Conservation (phyloP, 805 yeast genomes). For the Saccharomycopsis sp. region DNA sequence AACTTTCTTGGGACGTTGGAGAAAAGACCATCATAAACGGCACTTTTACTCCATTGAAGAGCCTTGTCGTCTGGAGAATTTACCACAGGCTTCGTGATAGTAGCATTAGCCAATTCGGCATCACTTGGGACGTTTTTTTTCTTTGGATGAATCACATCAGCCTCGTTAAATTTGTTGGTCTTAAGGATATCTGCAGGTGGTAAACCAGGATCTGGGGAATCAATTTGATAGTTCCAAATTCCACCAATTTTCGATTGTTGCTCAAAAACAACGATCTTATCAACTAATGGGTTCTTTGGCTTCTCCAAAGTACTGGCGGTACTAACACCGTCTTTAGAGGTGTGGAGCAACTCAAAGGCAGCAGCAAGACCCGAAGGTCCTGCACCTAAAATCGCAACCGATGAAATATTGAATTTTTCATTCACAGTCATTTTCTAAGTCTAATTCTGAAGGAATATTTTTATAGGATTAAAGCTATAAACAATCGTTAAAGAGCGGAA, state of each 20-base stretch:
- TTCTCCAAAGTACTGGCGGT: slow-evolving; percentile 17
- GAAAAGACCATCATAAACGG: slow-evolving; percentile 33
- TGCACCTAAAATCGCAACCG: slow-evolving; percentile 30
- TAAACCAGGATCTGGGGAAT: slow-evolving; percentile 22
- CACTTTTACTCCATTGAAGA: slow-evolving; percentile 34
- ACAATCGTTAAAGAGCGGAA: too few species aligned
- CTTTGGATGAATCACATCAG: slow-evolving; percentile 26
- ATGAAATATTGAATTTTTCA: slow-evolving; percentile 16
- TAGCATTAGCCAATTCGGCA: slow-evolving; percentile 23
- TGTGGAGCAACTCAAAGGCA: slow-evolving; percentile 28
- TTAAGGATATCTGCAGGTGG: slow-evolving; percentile 31
- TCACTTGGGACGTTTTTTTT: slow-evolving; percentile 15
- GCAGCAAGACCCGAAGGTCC: slow-evolving; percentile 30
- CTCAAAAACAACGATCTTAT: slow-evolving; percentile 32
- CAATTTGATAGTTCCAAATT: slow-evolving; percentile 30
- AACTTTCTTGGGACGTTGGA: slow-evolving; percentile 35
- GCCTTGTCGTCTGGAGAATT: not conserved
- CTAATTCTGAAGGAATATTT: not conserved
- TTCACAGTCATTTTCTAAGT: not conserved
- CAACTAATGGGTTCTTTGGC: slow-evolving; percentile 24
- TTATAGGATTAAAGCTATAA: too few species aligned
- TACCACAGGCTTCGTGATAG: slow-evolving; percentile 19
- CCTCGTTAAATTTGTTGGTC: slow-evolving; percentile 30
- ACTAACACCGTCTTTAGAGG: slow-evolving; percentile 26
- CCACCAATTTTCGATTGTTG: slow-evolving; percentile 33